Evolutionary conservation across 768 basidiomycete genomes (phyloP), one percentile per base, ranked within the genome.

Genomic region (Boletellus sp.): DNA sequence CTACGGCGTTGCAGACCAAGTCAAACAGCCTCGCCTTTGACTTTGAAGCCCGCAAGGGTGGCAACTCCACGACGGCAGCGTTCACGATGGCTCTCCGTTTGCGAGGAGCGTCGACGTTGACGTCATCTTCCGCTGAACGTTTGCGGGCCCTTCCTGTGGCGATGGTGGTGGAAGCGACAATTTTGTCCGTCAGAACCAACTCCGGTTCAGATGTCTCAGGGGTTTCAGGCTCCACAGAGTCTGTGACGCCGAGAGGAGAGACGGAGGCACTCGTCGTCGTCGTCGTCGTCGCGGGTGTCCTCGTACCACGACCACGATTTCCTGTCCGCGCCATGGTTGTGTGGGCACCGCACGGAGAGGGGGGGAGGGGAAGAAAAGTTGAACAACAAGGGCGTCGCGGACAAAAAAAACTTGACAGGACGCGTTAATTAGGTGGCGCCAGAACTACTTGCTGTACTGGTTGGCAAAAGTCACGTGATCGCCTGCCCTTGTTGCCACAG

Each of bases 151-250:
- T 62, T 56, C 50, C 55, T 20, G 46, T 56, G 32, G 42, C 20
- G 15, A 45, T 2, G 33, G 48, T 10, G 24, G 48, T 36, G 10
- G 38, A 39, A 32, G 19, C 22, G 15, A 45, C 22, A 11, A 32
- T 31, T n/a, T 53, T 44, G 20, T 59, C 45, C 20, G 32, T 24
- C 5, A 16, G 10, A 22, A n/a, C 49, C 24, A 53, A 39, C 26
- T 65, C 67, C 35, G 63, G 58, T 33, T 69, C 70, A 22, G 82
- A 84, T 26, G 80, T 82, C 36, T 68, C 68, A 57, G 83, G 81
- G 44, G 81, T 81, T 58, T 75, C 75, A 26, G 65, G 62, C 60
- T 74, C 68, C 36, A 70, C 68, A 28, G 81, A 80, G 20, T 68
- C 66, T 45, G 67, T 64, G 28, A 72, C 68, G 56, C 78, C 83